Percentiles rank a stretch among this genome's conserved stretches.
Conservation (phyloP, 2,329 filamentous ascomycete genomes). For the Leptographium flavum region DNA sequence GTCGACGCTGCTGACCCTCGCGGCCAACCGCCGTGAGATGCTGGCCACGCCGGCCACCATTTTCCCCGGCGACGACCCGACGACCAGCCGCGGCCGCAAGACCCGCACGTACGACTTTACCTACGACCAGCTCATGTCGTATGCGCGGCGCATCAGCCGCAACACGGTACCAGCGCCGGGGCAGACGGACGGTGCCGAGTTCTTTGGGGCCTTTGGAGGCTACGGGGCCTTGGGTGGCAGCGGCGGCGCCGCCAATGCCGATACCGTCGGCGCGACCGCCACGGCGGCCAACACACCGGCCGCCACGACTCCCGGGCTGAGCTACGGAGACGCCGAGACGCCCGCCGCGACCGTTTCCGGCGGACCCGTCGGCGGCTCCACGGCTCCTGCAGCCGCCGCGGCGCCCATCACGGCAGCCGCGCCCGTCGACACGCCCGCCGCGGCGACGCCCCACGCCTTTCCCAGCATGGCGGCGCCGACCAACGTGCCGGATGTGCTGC, state of each 20-base stretch:
- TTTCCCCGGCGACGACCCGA: constrained; percentile 27
- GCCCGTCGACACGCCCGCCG: not conserved
- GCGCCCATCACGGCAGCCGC: not conserved
- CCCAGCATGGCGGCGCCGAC: constrained; percentile 10
- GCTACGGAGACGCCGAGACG: constrained; percentile 1
- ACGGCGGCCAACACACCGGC: constrained; percentile 7
- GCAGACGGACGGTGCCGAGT: constrained; percentile 25
- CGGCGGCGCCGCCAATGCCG: not conserved
- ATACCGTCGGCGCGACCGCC: constrained; percentile 8
- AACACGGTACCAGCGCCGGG: constrained; percentile 59
- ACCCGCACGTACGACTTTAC: constrained; percentile 37
- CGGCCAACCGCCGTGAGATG: constrained; percentile 59
- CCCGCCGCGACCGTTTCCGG: too few species aligned
- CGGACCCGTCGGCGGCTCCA: not conserved
- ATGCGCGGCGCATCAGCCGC: constrained; percentile 66
- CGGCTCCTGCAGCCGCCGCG: not conserved
- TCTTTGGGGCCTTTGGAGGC: constrained; percentile 3
- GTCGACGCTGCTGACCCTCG: constrained; percentile 53
- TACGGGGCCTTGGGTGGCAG: not conserved
- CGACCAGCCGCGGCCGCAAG: constrained; percentile 12
- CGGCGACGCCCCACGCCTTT: constrained; percentile 10
- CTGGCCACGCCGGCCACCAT: constrained; percentile 45
- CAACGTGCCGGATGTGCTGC: constrained; percentile 25
- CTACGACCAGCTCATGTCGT: constrained; percentile 61
- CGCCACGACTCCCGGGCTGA: not conserved